Evolutionary conservation across 345 rosid genomes (phyloP), one percentile per base, ranked within the genome.

Genomic region (Moringa oleifera): DNA sequence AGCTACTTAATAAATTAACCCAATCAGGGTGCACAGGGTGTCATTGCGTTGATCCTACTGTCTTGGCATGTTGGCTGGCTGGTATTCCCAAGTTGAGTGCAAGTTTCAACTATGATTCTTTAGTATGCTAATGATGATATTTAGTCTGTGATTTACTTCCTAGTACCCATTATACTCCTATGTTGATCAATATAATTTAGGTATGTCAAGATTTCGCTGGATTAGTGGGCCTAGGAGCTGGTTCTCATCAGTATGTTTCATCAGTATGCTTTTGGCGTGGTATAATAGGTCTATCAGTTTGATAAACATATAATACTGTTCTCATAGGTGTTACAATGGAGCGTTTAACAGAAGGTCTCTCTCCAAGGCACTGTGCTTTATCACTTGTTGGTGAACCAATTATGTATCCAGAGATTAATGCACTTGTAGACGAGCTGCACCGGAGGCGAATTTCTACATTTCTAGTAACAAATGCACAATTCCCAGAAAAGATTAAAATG

Each of bases 351-450:
- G 97, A 94, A 79, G 99, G 97, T 68, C 86, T 94, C 45, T 72
- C 85, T 45, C 97, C 99, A 19, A 81, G 89, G 74, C 97, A 94
- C 66, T 90, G 97, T 86, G 96, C 99, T 56, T 73, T 94, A 33
- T 94, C 97, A 36, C 97, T 94, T 69, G 99, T 88, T 77, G 97
- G 99, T 61, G 97, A 94, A 75, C 97, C 99, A 20, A 90, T 94
- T 53, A 88, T 94, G 96, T 94, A 90, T 74, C 97, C 97, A 7
- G 95, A 88, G 77, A 94, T 90, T 68, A 94, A 88, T 68, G 67
- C 76, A 28, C 92, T 94, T 71, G 90, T 94, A 61, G 88, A 90
- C 78, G 99, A 94, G 75, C 85, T 94, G 71, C 99, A 90, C 59
- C 66, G 66, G 63, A 88, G 83, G 71, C 82, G 78, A 55, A 94